Percentiles rank a stretch among this genome's conserved stretches.
Conservation (phyloP, 1,139 yeast genomes). For the Sugiyamaella sp. region DNA sequence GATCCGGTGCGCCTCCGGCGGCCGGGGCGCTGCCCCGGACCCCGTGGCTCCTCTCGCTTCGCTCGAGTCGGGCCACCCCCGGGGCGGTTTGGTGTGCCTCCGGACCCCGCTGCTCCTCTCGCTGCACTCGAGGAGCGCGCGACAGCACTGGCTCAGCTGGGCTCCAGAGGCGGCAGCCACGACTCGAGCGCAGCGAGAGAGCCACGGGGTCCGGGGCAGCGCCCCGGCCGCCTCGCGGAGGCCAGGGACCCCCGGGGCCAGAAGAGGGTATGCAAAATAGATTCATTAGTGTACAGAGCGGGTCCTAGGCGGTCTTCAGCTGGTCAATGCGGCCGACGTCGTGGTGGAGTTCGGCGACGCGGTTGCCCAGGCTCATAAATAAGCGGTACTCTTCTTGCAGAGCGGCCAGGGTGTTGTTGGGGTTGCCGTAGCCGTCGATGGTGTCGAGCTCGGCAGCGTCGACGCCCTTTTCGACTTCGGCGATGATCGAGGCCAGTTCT, state of each 20-base stretch:
- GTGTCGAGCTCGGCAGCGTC: constrained; percentile 67
- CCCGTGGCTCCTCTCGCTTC: not conserved
- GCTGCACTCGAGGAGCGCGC: no score
- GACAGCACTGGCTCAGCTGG: no score
- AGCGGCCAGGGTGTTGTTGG: constrained; percentile 59
- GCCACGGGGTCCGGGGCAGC: constrained; percentile 2
- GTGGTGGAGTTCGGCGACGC: constrained; percentile 86
- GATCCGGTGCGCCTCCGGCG: no score
- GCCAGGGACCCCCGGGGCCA: no score
- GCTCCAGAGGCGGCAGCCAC: no score
- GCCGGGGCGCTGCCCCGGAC: not conserved
- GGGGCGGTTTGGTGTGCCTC: no score
- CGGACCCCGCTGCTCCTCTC: no score
- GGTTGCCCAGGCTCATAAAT: constrained; percentile 89
- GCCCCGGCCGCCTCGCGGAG: constrained; percentile 7
- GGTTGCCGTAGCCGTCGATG: constrained; percentile 44
- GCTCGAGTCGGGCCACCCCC: not conserved
- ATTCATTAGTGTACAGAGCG: not conserved
- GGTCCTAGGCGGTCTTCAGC: constrained; percentile 10
- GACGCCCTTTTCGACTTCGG: constrained; percentile 75
- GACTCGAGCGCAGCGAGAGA: not conserved
- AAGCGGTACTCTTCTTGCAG: constrained; percentile 79
- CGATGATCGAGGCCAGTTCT: constrained; percentile 64
- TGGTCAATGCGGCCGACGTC: constrained; percentile 53
- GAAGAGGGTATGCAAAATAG: not conserved